A percentile compares a stretch with the other conserved stretches of the same genome.
Evolutionary conservation across 305 asterid genomes (phyloP).

Genomic region (Fraxinus paxiana): DNA sequence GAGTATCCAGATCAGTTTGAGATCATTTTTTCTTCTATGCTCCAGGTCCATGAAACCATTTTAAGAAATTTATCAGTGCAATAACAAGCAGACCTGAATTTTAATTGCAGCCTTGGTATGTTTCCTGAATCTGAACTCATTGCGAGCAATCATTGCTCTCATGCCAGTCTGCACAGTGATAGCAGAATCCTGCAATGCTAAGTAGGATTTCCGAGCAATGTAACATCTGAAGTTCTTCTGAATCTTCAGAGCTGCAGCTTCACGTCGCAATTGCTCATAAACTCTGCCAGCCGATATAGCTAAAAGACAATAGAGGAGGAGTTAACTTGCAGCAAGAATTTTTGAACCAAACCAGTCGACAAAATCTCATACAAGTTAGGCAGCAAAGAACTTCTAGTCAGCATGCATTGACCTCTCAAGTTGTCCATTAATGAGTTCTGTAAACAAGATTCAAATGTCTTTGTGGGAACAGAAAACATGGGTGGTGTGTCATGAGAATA

Average conservation of each 20-base stretch:
- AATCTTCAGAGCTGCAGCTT: conserved; percentile 83
- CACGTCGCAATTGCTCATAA: conserved; percentile 79
- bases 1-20: conserved; percentile 17
- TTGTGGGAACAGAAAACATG: background rate
- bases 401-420: conserved; percentile 5
- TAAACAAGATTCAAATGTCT: background rate
- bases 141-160: conserved; percentile 86
- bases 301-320: conserved; percentile 23
- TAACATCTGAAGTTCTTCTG: conserved; percentile 84
- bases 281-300: conserved; percentile 82
- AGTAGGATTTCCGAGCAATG: conserved; percentile 60
- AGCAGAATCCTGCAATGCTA: conserved; percentile 56
- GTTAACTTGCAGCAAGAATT: conserved; percentile 15
- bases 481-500: background rate
- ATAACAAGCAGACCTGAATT: conserved; percentile 62
- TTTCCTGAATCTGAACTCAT: conserved; percentile 76
- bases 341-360: conserved; percentile 19
- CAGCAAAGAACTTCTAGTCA: conserved; percentile 4
- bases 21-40: conserved; percentile 2
- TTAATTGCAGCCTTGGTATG: conserved; percentile 86
- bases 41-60: conserved; percentile 22
- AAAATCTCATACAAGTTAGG: conserved; percentile 20
- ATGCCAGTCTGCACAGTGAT: conserved; percentile 80
- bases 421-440: conserved; percentile 11
- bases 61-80: conserved; percentile 15